phyloP scores from a whole-genome alignment of 1,284 basidiomycete species.

The Gymnopus androsaceus region DNA sequence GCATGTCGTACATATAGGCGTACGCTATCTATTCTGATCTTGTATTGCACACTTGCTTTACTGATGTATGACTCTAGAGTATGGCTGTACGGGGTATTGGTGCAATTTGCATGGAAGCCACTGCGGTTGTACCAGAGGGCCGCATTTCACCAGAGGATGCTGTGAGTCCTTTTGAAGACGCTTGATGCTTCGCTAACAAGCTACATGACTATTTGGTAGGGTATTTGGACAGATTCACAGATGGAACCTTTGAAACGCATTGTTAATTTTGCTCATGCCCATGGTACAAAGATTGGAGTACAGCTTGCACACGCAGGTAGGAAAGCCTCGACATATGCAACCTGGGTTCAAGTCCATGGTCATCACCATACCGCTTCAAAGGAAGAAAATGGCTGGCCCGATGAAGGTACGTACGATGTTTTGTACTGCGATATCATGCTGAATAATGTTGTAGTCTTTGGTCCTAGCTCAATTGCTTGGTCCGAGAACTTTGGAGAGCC shows the following conservation, averaged over 20 bases:
- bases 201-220: slow-evolving; percentile 43
- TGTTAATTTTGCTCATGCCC: slow-evolving; percentile 66
- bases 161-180: slow-evolving; percentile 27
- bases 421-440: slow-evolving; percentile 8
- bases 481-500: slow-evolving; percentile 52
- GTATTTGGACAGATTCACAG: slow-evolving; percentile 75
- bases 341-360: slow-evolving; percentile 53
- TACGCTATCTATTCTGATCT: slow-evolving; percentile 28
- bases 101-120: slow-evolving; percentile 69
- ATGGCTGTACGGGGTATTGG: slow-evolving; percentile 63
- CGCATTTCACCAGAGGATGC: slow-evolving; percentile 71
- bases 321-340: slow-evolving; percentile 66
- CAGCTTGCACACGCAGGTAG: slow-evolving; percentile 81
- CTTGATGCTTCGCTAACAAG: background rate
- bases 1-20: slow-evolving; percentile 77
- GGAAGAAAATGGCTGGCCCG: slow-evolving; percentile 64
- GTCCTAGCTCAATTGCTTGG: slow-evolving; percentile 47
- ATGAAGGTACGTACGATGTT: slow-evolving; percentile 37
- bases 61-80: slow-evolving; percentile 35
- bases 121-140: slow-evolving; percentile 75
- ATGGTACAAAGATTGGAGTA: slow-evolving; percentile 66
- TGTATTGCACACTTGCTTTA: slow-evolving; percentile 3
- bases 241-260: slow-evolving; percentile 65
- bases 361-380: slow-evolving; percentile 34
- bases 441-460: slow-evolving; percentile 34